Percentiles rank a stretch among this genome's conserved stretches.
Conservation (phyloP, 1,284 basidiomycete species). For the Tetrapyrgos nigripes region DNA sequence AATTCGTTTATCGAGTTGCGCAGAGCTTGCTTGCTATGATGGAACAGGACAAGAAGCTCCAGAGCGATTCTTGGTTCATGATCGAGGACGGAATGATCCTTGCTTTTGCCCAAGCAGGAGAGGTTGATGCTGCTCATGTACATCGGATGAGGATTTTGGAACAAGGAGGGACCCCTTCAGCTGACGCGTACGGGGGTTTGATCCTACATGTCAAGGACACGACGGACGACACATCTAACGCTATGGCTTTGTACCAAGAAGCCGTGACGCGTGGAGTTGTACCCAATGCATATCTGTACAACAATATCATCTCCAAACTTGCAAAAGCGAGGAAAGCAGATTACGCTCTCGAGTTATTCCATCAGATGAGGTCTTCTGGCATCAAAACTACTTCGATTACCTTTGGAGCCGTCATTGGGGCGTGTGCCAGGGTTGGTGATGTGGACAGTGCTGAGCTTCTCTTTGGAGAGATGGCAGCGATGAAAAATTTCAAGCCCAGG, state of each 20-base stretch:
- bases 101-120: conserved; percentile 81
- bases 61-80: conserved; percentile 72
- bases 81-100: conserved; percentile 92
- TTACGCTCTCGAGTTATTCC: conserved; percentile 85
- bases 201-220: conserved; percentile 90
- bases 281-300: conserved; percentile 90
- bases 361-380: conserved; percentile 76
- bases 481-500: conserved; percentile 83
- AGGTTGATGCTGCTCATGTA: conserved; percentile 79
- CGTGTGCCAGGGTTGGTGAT: conserved; percentile 94
- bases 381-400: conserved; percentile 87
- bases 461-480: conserved; percentile 85
- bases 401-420: conserved; percentile 95
- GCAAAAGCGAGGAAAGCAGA: conserved; percentile 93
- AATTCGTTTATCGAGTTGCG: conserved; percentile 72
- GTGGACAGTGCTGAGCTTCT: conserved; percentile 81
- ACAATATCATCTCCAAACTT: conserved; percentile 95
- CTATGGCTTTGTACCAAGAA: conserved; percentile 85
- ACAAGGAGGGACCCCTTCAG: conserved; percentile 79
- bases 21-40: conserved; percentile 62
- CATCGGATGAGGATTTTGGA: conserved; percentile 84
- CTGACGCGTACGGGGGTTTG: conserved; percentile 91
- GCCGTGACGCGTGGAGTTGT: conserved; percentile 71
- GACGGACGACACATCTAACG: conserved; percentile 91
- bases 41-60: conserved; percentile 53